Evolutionary conservation across 345 rosid species (phyloP).

Genomic region (Microthlaspi erraticum): DNA sequence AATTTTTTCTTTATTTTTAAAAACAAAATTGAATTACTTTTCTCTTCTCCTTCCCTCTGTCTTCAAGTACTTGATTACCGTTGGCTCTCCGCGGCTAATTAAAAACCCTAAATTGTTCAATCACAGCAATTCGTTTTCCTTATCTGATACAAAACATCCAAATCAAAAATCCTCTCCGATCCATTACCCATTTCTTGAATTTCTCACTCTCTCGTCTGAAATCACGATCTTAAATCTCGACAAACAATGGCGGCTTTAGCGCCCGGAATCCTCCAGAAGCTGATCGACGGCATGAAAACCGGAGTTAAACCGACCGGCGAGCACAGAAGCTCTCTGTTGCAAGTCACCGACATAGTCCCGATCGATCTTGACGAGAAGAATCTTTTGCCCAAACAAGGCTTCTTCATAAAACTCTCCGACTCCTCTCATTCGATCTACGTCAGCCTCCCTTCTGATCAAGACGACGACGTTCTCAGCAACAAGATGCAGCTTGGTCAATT

Average conservation of each 20-base stretch:
- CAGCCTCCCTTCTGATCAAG: constrained; percentile 81
- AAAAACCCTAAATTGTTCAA: constrained; percentile 15
- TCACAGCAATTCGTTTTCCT: background rate
- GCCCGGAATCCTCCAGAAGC: constrained; percentile 79
- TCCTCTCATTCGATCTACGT: constrained; percentile 92
- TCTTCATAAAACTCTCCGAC: constrained; percentile 91
- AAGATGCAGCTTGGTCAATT: constrained; percentile 96
- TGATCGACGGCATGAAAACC: constrained; percentile 81
- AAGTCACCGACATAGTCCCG: constrained; percentile 93
- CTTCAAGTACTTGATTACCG: constrained; percentile 37
- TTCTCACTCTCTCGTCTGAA: background rate
- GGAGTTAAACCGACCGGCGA: constrained; percentile 86
- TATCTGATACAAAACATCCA: background rate
- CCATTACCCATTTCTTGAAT: constrained; percentile 32
- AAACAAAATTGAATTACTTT: constrained; percentile 1
- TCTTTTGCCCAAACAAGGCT: constrained; percentile 90
- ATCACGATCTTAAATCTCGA: background rate
- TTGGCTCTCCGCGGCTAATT: constrained; percentile 25
- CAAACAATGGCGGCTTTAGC: constrained; percentile 73
- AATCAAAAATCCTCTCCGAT: background rate
- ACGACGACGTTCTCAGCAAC: constrained; percentile 83
- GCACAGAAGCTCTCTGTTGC: constrained; percentile 86
- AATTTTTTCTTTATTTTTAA: background rate
- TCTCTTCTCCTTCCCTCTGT: constrained; percentile 3
- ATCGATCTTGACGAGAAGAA: constrained; percentile 91